Evolutionary conservation across 176 grass and related monocot genomes (phyloP).

Genomic region (Ananas comosus): DNA sequence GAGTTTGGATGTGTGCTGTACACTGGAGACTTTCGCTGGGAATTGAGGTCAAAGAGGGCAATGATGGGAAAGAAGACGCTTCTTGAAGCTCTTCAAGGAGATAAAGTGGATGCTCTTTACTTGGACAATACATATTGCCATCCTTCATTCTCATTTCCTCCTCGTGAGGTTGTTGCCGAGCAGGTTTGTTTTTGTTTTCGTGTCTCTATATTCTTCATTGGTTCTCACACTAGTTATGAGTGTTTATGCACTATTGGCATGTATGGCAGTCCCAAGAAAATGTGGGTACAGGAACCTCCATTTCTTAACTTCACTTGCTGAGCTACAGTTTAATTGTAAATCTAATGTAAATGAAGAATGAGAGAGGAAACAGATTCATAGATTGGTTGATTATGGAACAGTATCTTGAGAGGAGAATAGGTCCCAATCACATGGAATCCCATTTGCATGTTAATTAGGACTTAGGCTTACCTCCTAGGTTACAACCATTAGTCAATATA

Average conservation of each 20-base stretch:
- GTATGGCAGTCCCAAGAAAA: no score
- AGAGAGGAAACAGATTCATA: no score
- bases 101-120: conserved; percentile 59
- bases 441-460: no score
- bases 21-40: conserved; percentile 82
- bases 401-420: no score
- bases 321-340: no score
- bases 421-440: no score
- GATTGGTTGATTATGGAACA: no score
- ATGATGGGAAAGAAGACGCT: conserved; percentile 44
- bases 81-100: conserved; percentile 49
- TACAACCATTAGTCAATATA: no score
- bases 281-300: no score
- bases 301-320: no score
- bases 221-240: not conserved
- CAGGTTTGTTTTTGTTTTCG: conserved; percentile 31
- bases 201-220: not conserved
- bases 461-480: no score
- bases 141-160: conserved; percentile 71
- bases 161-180: conserved; percentile 49
- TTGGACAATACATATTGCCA: conserved; percentile 87
- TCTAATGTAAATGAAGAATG: no score
- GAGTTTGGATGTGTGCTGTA: conserved; percentile 67
- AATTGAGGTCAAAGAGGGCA: conserved; percentile 43
- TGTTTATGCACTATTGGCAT: not conserved